Percentiles rank a stretch among this genome's conserved stretches.
phyloP scores from a whole-genome alignment of 1,284 basidiomycete species.

The Tilletia setariae region DNA sequence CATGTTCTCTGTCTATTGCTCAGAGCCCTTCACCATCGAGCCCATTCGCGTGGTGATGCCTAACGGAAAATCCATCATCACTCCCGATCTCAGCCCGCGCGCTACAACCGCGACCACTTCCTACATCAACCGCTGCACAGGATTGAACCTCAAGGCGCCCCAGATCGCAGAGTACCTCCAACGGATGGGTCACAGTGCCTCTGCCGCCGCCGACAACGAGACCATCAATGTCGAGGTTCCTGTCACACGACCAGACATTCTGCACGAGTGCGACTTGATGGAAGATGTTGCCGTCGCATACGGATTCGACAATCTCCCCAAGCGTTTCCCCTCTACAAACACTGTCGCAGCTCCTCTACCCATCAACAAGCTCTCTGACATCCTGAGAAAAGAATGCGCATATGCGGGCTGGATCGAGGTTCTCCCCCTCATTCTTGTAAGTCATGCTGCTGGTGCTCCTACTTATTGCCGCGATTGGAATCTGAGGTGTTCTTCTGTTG shows the following conservation, averaged over 20 bases:
- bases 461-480: not conserved
- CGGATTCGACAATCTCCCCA: conserved; percentile 93
- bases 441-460: not conserved
- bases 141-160: conserved; percentile 66
- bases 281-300: conserved; percentile 97
- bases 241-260: conserved; percentile 87
- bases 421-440: conserved; percentile 79
- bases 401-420: conserved; percentile 94
- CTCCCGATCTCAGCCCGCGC: conserved; percentile 74
- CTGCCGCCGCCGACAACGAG: conserved; percentile 60
- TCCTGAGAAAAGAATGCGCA: conserved; percentile 85
- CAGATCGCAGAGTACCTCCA: conserved; percentile 68
- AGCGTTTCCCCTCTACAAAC: conserved; percentile 87
- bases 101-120: conserved; percentile 73
- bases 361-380: conserved; percentile 84
- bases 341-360: conserved; percentile 89
- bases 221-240: conserved; percentile 73
- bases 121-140: conserved; percentile 94
- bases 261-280: conserved; percentile 98
- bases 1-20: conserved; percentile 97
- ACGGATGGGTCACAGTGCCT: conserved; percentile 64
- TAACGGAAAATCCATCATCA: conserved; percentile 68
- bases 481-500: not conserved
- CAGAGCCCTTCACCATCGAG: conserved; percentile 69
- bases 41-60: conserved; percentile 47